Evolutionary conservation across 805 yeast genomes (phyloP).

Genomic region (Barnettozyma wickerhamii): DNA sequence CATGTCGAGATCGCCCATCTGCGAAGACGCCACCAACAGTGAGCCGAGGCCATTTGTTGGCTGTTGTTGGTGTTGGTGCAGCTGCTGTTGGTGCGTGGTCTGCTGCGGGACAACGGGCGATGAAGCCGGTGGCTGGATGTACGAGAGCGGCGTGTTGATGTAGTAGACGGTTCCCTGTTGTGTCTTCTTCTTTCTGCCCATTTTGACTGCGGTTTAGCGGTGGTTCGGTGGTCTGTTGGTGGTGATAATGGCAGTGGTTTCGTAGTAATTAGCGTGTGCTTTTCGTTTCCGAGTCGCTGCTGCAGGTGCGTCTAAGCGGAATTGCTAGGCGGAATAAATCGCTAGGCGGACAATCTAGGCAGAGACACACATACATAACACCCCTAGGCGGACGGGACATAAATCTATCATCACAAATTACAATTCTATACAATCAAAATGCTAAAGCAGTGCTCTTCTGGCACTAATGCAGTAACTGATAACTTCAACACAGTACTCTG

Average conservation of each 20-base stretch:
- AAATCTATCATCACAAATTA: no score
- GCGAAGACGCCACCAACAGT: background rate
- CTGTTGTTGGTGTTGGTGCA: background rate
- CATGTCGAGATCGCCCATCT: constrained; percentile 3
- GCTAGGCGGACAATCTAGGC: no score
- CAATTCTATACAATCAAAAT: no score
- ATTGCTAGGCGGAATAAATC: no score
- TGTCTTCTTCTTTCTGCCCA: constrained; percentile 8
- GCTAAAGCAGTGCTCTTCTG: no score
- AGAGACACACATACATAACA: no score
- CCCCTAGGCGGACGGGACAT: no score
- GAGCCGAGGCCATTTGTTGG: background rate
- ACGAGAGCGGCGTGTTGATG: constrained; percentile 2
- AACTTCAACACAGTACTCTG: constrained; percentile 50
- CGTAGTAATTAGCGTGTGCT: no score
- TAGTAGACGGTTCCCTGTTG: constrained; percentile 9
- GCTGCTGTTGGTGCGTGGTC: constrained; percentile 1
- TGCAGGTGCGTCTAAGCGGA: no score
- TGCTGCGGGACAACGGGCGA: background rate
- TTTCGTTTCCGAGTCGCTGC: background rate
- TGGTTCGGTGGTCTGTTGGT: background rate
- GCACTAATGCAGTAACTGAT: no score
- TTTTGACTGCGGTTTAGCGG: background rate
- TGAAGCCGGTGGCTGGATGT: background rate
- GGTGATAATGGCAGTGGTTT: background rate